Percentiles rank a stretch among this genome's conserved stretches.
Conservation (phyloP, 2,329 filamentous ascomycete genomes). For the Ceratocystis ficicola region DNA sequence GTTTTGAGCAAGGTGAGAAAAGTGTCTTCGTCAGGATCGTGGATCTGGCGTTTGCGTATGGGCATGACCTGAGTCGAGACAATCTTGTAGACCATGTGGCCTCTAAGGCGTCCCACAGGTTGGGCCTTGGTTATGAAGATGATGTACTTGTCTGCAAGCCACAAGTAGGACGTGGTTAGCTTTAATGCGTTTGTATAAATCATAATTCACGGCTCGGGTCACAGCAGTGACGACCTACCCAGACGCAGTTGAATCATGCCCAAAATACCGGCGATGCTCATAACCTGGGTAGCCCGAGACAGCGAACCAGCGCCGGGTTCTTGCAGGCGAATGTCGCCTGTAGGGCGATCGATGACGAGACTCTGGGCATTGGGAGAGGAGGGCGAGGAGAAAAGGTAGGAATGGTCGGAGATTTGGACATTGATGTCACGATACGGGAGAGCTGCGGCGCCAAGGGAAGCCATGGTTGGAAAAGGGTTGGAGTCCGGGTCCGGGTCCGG, state of each 20-base stretch:
- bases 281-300: slow-evolving; percentile 61
- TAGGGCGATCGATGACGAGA: slow-evolving; percentile 80
- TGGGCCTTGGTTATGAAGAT: slow-evolving; percentile 91
- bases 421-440: slow-evolving; percentile 92
- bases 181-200: background rate
- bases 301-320: slow-evolving; percentile 64
- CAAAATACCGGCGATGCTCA: slow-evolving; percentile 87
- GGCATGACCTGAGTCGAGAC: slow-evolving; percentile 84
- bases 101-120: slow-evolving; percentile 80
- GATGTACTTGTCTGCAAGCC: slow-evolving; percentile 69
- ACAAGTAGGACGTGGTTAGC: background rate
- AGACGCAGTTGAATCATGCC: slow-evolving; percentile 88
- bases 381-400: slow-evolving; percentile 93
- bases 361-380: slow-evolving; percentile 82
- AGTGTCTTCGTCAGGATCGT: slow-evolving; percentile 86
- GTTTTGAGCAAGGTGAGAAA: slow-evolving; percentile 73
- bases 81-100: slow-evolving; percentile 93
- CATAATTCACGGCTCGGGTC: too few relatives aligned
- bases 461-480: slow-evolving; percentile 28
- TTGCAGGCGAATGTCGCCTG: slow-evolving; percentile 75
- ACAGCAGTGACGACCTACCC: slow-evolving; percentile 42
- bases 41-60: slow-evolving; percentile 79
- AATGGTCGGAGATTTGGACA: slow-evolving; percentile 77
- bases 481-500: background rate
- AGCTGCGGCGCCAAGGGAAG: slow-evolving; percentile 30